phyloP scores from a whole-genome alignment of 208 protist genomes.

The Trypanosoma caninum region DNA sequence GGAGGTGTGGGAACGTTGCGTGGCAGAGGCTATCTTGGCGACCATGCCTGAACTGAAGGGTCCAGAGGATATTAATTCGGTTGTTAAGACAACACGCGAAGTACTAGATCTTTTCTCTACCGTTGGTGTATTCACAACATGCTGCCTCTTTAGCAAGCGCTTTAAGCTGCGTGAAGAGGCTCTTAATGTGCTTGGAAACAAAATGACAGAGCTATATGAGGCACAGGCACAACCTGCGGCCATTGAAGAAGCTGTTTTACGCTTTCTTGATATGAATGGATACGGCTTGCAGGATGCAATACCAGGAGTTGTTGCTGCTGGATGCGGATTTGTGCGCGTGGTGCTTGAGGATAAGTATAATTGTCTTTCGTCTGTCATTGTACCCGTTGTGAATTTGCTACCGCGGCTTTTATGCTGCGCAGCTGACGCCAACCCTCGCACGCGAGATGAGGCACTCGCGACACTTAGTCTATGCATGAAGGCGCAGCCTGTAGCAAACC shows the following conservation, averaged over 20 bases:
- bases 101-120: constrained; percentile 22
- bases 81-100: constrained; percentile 22
- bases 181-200: constrained; percentile 42
- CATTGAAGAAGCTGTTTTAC: constrained; percentile 66
- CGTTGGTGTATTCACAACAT: constrained; percentile 56
- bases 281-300: constrained; percentile 83
- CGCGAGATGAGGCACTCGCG: constrained; percentile 64
- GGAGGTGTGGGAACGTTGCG: constrained; percentile 21
- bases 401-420: constrained; percentile 72
- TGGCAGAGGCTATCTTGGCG: constrained; percentile 31
- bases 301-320: constrained; percentile 66
- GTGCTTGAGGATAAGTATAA: constrained; percentile 40
- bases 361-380: constrained; percentile 33
- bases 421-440: constrained; percentile 54
- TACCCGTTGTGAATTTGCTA: constrained; percentile 55
- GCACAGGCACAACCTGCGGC: not conserved
- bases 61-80: constrained; percentile 18
- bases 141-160: constrained; percentile 66
- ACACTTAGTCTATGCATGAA: constrained; percentile 62
- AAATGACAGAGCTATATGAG: constrained; percentile 27
- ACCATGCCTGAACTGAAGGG: constrained; percentile 19
- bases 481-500: constrained; percentile 28
- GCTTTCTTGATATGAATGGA: constrained; percentile 68
- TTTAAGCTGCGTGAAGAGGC: constrained; percentile 81
- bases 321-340: constrained; percentile 68